Evolutionary conservation across 148 eudicot genomes (phyloP), one percentile per base, ranked within the genome.

Genomic region (Cornus controversa): DNA sequence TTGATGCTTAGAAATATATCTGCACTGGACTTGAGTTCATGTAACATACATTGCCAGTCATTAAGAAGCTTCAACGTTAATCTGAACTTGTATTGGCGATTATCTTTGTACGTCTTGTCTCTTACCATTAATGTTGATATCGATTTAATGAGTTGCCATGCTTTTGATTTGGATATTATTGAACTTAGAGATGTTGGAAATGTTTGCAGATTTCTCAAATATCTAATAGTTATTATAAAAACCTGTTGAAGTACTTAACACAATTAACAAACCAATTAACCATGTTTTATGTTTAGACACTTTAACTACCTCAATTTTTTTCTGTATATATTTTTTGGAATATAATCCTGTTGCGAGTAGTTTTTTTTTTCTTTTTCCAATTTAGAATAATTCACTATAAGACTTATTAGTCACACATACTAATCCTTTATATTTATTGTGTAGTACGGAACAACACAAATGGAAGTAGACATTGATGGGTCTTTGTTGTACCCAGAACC

Each of bases 381-480:
- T 42, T 63, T 18, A 62, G 42, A 28, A 42, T 10, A 50, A 75
- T 50, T 72, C 18, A 18, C 40, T 65, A 24, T 27, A 27, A 22
- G 8, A 14, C 50, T 34, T 74, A n/a, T 57, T n/a, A n/a, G 47
- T 22, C 23, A 9, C 14, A 53, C 69, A 58, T 64, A n/a, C 81
- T 85, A 78, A 87, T 68, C 63, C 20, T 73, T 63, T 66, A 6
- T 63, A 40, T 76, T 24, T 68, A 16, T 69, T 86, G 67, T 87
- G 85, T 79, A 95, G 99, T 91, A 83, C 87, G 99, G 97, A 71
- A 79, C 94, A 73, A 89, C 97, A 36, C 77, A 87, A 75, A 80
- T 91, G 85, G 89, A 86, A 76, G 96, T 95, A 15, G 95, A 93
- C 82, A 77, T 87, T 79, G 97, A 95, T 75, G 98, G 98, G 62